A percentile compares a stretch with the other conserved stretches of the same genome.
Evolutionary conservation across 306 rosid genomes (phyloP).

Genomic region (Begonia loranthoides): DNA sequence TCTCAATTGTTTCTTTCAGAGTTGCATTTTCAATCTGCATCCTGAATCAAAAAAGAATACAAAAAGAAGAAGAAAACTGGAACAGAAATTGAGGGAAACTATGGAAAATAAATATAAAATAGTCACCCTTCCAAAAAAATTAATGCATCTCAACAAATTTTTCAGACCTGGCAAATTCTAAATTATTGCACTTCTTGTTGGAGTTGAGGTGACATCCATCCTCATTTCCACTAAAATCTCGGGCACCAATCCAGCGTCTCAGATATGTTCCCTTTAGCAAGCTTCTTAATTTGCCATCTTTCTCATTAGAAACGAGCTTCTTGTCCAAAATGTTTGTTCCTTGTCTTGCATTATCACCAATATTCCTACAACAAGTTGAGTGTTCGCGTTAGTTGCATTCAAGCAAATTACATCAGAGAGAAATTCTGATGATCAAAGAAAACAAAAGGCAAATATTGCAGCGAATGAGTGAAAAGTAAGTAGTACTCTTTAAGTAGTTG

Average conservation of each 20-base stretch:
- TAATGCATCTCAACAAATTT: neutral
- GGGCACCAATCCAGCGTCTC: constrained; percentile 68
- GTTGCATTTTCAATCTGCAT: constrained; percentile 82
- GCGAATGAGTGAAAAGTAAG: constrained; percentile 6
- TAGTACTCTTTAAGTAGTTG: constrained; percentile 62
- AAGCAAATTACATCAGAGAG: too few relatives aligned
- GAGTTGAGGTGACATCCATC: constrained; percentile 22
- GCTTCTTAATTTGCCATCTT: constrained; percentile 60
- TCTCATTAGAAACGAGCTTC: constrained; percentile 29
- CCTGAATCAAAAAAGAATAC: constrained; percentile 21
- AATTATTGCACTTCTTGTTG: constrained; percentile 34
- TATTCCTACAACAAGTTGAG: constrained; percentile 25
- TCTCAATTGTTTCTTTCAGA: constrained; percentile 73
- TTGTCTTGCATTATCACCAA: constrained; percentile 23
- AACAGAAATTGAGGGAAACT: too few relatives aligned
- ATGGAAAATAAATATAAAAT: too few relatives aligned
- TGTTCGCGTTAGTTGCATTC: too few relatives aligned
- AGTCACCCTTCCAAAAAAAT: too few relatives aligned
- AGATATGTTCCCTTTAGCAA: constrained; percentile 71
- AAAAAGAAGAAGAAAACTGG: too few relatives aligned
- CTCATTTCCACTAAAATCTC: constrained; percentile 39
- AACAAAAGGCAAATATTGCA: too few relatives aligned
- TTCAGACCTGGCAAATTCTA: constrained; percentile 84
- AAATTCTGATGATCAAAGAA: too few relatives aligned
- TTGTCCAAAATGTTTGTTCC: constrained; percentile 38